phyloP scores from a whole-genome alignment of 2,329 filamentous ascomycete species.

The Alternaria brassicae region DNA sequence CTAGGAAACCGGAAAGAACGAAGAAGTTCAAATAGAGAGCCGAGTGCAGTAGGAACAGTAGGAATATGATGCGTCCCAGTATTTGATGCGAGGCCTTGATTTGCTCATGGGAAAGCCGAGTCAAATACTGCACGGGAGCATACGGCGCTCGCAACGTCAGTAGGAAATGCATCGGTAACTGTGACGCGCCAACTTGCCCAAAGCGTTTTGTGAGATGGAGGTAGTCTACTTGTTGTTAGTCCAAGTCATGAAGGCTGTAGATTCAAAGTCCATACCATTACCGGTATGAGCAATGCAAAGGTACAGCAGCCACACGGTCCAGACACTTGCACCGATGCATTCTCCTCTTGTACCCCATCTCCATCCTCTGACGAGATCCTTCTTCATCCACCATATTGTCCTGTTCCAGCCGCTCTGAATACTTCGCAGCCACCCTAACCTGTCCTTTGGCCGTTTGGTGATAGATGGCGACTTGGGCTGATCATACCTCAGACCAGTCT shows the following conservation, averaged over 20 bases:
- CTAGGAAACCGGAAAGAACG: conserved; percentile 57
- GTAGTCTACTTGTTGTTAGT: conserved; percentile 58
- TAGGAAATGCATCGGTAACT: conserved; percentile 65
- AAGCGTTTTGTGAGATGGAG: conserved; percentile 69
- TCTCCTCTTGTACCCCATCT: conserved; percentile 61
- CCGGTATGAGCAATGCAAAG: conserved; percentile 61
- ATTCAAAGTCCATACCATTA: conserved; percentile 56
- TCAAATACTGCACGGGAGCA: conserved; percentile 60
- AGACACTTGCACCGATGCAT: conserved; percentile 56
- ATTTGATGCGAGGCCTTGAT: conserved; percentile 66
- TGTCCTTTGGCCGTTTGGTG: conserved; percentile 41
- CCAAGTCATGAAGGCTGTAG: background rate
- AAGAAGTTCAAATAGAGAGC: conserved; percentile 66
- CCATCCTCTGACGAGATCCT: conserved; percentile 53
- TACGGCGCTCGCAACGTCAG: conserved; percentile 61
- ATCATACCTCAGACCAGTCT: conserved; percentile 39
- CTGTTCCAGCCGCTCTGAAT: conserved; percentile 35
- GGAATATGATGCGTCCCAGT: conserved; percentile 61
- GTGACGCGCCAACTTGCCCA: conserved; percentile 65
- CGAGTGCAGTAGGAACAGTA: conserved; percentile 61
- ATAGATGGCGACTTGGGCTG: conserved; percentile 53
- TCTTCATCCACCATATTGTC: conserved; percentile 55
- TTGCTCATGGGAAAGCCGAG: conserved; percentile 61
- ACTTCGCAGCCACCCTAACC: conserved; percentile 33
- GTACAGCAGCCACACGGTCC: conserved; percentile 61